Conservation (phyloP, 768 basidiomycete species). For the Suillus brevipes region DNA sequence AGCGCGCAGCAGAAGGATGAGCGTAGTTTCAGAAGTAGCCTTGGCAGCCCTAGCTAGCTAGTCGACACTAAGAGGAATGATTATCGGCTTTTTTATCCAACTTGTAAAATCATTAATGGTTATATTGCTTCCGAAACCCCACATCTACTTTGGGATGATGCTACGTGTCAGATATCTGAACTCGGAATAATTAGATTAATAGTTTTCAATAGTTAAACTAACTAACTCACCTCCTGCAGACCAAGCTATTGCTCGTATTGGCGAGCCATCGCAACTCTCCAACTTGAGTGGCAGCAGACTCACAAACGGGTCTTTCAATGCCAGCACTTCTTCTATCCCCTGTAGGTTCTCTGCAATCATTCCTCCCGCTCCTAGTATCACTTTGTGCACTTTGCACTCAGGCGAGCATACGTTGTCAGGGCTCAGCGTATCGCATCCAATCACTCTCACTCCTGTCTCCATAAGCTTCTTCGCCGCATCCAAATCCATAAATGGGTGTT, state of each 20-base stretch:
- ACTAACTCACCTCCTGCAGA: constrained; percentile 4
- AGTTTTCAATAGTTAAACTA: not conserved
- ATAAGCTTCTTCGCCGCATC: constrained; percentile 52
- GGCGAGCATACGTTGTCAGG: constrained; percentile 54
- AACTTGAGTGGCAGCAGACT: constrained; percentile 60
- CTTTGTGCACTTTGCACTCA: constrained; percentile 52
- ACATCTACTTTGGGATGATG: not conserved
- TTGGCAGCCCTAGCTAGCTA: not conserved
- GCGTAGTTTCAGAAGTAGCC: not conserved
- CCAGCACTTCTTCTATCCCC: constrained; percentile 46
- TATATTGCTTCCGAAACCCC: constrained; percentile 4
- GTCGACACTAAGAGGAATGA: not conserved
- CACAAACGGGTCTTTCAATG: constrained; percentile 40
- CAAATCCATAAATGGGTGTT: constrained; percentile 59
- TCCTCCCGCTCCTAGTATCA: constrained; percentile 58
- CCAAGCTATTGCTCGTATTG: constrained; percentile 64
- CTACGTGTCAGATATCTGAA: not conserved
- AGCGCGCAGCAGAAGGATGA: not conserved
- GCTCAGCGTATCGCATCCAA: constrained; percentile 64
- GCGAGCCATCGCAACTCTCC: constrained; percentile 62
- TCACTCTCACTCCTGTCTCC: constrained; percentile 49
- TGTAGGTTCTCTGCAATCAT: constrained; percentile 71
- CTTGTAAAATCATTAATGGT: not conserved
- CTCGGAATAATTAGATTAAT: not conserved
- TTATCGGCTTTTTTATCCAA: constrained; percentile 4